Percentiles rank a stretch among this genome's conserved stretches.
Evolutionary conservation across 163 green algal genomes (phyloP).

Genomic region (Prototheca cutis): DNA sequence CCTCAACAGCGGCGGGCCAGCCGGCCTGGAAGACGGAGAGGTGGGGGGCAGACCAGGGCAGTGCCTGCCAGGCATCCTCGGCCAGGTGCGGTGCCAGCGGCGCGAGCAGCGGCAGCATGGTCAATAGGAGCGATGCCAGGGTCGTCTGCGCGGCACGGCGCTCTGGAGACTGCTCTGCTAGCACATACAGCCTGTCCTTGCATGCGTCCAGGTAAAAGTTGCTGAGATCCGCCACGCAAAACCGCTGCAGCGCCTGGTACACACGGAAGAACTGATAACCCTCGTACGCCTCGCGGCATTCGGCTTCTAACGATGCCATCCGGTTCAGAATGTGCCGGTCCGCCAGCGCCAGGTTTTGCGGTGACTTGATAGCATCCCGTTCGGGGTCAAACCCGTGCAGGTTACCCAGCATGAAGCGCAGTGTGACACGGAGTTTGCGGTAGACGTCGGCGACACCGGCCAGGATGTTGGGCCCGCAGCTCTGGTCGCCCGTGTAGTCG

Average conservation of each 20-base stretch:
- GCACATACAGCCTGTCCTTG: conserved; percentile 93
- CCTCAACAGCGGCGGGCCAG: conserved; percentile 35
- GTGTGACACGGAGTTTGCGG: conserved; percentile 85
- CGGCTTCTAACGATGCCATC: conserved; percentile 49
- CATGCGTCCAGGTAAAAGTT: conserved; percentile 95
- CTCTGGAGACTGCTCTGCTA: conserved; percentile 25
- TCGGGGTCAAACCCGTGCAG: conserved; percentile 78
- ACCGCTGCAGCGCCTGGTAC: conserved; percentile 63
- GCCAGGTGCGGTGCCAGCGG: conserved; percentile 91
- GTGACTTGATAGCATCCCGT: conserved; percentile 53
- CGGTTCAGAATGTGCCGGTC: conserved; percentile 68
- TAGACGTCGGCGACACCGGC: conserved; percentile 81
- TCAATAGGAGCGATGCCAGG: conserved; percentile 54
- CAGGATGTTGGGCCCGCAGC: conserved; percentile 80
- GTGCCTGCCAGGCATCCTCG: conserved; percentile 85
- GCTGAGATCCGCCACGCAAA: conserved; percentile 73
- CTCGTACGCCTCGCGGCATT: conserved; percentile 69
- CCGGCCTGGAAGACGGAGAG: conserved; percentile 55
- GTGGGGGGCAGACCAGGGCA: conserved; percentile 30
- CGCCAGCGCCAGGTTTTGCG: conserved; percentile 38
- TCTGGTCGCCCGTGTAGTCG: conserved; percentile 90
- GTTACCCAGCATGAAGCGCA: conserved; percentile 96
- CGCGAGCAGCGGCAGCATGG: conserved; percentile 65
- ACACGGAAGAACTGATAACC: conserved; percentile 69
- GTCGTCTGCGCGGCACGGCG: conserved; percentile 85